Conservation (phyloP, 768 basidiomycete genomes). For the Rhizopogon vinicolor region DNA sequence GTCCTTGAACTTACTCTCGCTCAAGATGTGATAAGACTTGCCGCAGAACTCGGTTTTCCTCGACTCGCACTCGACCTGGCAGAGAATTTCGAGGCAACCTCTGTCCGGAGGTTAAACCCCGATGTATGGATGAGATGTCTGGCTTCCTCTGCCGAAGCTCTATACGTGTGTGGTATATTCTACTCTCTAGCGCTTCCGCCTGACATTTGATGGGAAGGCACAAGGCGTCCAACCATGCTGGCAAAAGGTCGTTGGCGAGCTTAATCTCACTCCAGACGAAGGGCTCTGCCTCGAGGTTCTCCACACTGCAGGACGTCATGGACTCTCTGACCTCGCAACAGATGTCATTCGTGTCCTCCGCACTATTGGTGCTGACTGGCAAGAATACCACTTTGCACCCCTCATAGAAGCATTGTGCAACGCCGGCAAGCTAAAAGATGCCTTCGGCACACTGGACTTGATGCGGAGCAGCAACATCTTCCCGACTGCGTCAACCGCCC, state of each 20-base stretch:
- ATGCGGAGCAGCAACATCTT: slow-evolving; percentile 54
- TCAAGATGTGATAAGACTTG: slow-evolving; percentile 48
- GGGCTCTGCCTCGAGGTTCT: slow-evolving; percentile 68
- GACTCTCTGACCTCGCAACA: slow-evolving; percentile 64
- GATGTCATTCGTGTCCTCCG: slow-evolving; percentile 59
- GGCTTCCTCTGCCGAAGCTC: slow-evolving; percentile 52
- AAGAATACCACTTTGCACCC: slow-evolving; percentile 76
- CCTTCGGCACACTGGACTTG: slow-evolving; percentile 50
- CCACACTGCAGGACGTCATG: slow-evolving; percentile 67
- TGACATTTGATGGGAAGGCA: slow-evolving; percentile 35
- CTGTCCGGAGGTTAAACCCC: slow-evolving; percentile 47
- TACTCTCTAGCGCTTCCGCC: neutral
- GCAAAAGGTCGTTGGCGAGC: slow-evolving; percentile 49
- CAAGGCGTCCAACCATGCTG: slow-evolving; percentile 66
- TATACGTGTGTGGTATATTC: slow-evolving; percentile 57
- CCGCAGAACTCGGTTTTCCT: slow-evolving; percentile 49
- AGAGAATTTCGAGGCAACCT: slow-evolving; percentile 49
- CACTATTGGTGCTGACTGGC: slow-evolving; percentile 38
- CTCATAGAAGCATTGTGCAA: slow-evolving; percentile 71
- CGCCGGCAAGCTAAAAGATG: slow-evolving; percentile 54
- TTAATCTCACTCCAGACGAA: slow-evolving; percentile 63
- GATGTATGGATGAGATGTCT: slow-evolving; percentile 67
- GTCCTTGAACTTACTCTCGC: slow-evolving; percentile 45
- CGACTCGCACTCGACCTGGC: slow-evolving; percentile 73
- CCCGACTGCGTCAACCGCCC: slow-evolving; percentile 47